These are phyloP conservation scores for Hypoxylon sp. DNA, from an alignment of 2,329 filamentous ascomycete species.

Conservation along the genomic window DNA sequence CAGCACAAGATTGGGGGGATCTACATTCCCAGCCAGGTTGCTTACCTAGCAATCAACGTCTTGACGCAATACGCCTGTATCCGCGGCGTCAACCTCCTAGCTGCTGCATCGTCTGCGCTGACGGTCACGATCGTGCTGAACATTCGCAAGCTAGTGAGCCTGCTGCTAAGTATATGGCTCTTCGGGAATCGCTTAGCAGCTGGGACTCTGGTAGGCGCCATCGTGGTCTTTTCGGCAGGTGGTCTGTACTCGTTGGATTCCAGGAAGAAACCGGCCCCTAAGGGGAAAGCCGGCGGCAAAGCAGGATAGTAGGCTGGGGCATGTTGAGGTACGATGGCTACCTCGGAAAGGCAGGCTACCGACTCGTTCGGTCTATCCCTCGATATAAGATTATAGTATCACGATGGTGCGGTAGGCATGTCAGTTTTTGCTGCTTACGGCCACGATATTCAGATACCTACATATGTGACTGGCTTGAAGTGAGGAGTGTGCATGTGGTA, in stretches of 20 bases:
- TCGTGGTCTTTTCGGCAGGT: slow-evolving; percentile 89
- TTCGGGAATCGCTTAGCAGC: slow-evolving; percentile 85
- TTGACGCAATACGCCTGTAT: slow-evolving; percentile 95
- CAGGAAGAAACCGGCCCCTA: slow-evolving; percentile 47
- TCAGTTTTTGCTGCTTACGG: neutral
- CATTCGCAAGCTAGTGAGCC: slow-evolving; percentile 89
- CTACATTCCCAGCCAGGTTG: slow-evolving; percentile 71
- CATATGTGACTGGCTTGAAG: neutral
- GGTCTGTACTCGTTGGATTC: slow-evolving; percentile 86
- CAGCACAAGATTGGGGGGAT: slow-evolving; percentile 50
- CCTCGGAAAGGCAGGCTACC: neutral
- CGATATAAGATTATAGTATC: slow-evolving; percentile 2
- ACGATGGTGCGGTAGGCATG: neutral
- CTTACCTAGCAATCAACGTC: slow-evolving; percentile 77
- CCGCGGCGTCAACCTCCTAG: slow-evolving; percentile 92
- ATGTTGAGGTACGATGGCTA: slow-evolving; percentile 4
- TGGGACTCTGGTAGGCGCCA: slow-evolving; percentile 81
- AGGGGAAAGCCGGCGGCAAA: slow-evolving; percentile 43
- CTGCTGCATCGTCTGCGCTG: slow-evolving; percentile 85
- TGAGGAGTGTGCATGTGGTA: too few relatives aligned
- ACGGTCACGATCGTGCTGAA: slow-evolving; percentile 98
- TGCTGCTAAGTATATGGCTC: slow-evolving; percentile 89
- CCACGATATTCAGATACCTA: neutral
- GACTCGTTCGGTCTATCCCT: slow-evolving; percentile 4
- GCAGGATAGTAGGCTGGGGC: slow-evolving; percentile 34